phyloP scores from a whole-genome alignment of 2,329 filamentous ascomycete species.

The Pseudogymnoascus sp. region DNA sequence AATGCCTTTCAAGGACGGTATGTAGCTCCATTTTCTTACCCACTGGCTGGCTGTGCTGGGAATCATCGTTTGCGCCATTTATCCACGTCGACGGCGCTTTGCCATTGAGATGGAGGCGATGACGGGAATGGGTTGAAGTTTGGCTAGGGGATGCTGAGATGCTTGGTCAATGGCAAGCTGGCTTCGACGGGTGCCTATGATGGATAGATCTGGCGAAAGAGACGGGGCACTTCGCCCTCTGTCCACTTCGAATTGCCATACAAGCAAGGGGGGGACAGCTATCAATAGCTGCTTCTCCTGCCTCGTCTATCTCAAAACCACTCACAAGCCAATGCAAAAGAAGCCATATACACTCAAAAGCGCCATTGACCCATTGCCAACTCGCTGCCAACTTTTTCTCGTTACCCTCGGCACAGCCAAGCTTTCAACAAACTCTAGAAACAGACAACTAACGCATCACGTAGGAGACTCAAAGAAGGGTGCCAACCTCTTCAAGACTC shows the following conservation, averaged over 20 bases:
- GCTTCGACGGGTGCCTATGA: not conserved
- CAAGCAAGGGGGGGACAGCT: not conserved
- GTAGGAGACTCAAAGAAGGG: constrained; percentile 91
- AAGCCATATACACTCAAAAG: not conserved
- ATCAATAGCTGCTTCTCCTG: not conserved
- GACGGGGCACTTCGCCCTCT: not conserved
- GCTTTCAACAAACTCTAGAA: not conserved
- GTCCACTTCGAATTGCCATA: not conserved
- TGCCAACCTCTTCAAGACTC: constrained; percentile 98
- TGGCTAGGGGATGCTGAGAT: not conserved
- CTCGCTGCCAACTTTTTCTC: not conserved
- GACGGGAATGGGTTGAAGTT: not conserved
- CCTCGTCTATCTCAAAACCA: not conserved
- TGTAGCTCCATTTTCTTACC: constrained; percentile 16
- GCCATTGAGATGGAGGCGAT: constrained; percentile 8
- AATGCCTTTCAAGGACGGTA: constrained; percentile 35
- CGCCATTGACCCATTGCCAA: not conserved
- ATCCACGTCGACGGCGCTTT: not conserved
- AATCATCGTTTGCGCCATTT: constrained; percentile 18
- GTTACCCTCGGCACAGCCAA: not conserved
- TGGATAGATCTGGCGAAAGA: not conserved
- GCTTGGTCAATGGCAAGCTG: not conserved
- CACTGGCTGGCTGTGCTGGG: constrained; percentile 1
- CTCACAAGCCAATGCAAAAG: not conserved
- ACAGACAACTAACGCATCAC: constrained; percentile 10